These are phyloP conservation scores for Gnomoniopsis sp. DNA, from an alignment of 2,329 filamentous ascomycete genomes.

Conservation along the genomic window DNA sequence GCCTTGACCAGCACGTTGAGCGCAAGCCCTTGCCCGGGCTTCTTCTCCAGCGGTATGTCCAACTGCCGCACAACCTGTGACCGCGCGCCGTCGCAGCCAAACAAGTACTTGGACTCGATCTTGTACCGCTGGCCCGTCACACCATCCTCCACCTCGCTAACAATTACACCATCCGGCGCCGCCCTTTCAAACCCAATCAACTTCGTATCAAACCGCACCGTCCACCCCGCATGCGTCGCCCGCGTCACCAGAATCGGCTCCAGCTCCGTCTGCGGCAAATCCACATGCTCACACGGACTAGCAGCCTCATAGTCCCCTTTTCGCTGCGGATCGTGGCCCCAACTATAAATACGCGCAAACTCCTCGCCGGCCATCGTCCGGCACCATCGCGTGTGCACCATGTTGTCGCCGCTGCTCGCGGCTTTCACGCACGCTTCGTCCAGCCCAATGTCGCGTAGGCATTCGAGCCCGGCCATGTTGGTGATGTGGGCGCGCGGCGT, in stretches of 20 bases:
- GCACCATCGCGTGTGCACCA: slow-evolving; percentile 51
- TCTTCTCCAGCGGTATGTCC: slow-evolving; percentile 31
- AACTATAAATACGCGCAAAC: slow-evolving; percentile 46
- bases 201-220: slow-evolving; percentile 38
- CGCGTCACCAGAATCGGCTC: slow-evolving; percentile 43
- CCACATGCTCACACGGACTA: slow-evolving; percentile 41
- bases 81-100: slow-evolving; percentile 50
- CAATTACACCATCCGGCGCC: neutral
- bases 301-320: slow-evolving; percentile 43
- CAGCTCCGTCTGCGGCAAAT: slow-evolving; percentile 46
- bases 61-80: slow-evolving; percentile 36
- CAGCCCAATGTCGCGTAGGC: slow-evolving; percentile 48
- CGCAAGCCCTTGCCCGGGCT: slow-evolving; percentile 33
- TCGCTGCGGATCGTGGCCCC: slow-evolving; percentile 44
- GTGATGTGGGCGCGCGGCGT: slow-evolving; percentile 60
- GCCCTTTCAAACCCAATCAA: slow-evolving; percentile 31
- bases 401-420: slow-evolving; percentile 35
- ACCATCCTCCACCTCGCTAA: slow-evolving; percentile 14
- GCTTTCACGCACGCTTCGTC: slow-evolving; percentile 37
- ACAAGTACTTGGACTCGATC: slow-evolving; percentile 50
- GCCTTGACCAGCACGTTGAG: slow-evolving; percentile 37
- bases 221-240: slow-evolving; percentile 37
- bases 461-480: slow-evolving; percentile 56
- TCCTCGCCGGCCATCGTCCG: slow-evolving; percentile 50
- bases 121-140: slow-evolving; percentile 13